Base-by-base conservation (phyloP, 768 basidiomycete species). In the Tricholoma furcatifolium region DNA sequence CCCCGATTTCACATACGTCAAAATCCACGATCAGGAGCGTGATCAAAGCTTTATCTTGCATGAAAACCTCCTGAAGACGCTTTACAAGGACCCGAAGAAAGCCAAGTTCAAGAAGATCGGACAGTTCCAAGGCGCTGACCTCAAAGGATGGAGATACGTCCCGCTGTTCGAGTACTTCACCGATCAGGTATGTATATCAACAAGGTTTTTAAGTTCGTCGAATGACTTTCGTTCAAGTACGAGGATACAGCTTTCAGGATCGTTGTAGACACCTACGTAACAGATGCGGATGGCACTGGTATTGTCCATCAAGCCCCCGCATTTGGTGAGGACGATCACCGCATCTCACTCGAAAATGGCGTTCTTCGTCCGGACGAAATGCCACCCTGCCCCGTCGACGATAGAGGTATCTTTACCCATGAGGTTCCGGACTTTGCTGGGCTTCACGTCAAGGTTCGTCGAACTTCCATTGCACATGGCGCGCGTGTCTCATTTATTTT, bases 271-370 rank as follows among this genome's bases (percentile, higher is more conserved):
- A 87, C 86, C 0, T 99, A 99, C 67, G 96, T 99, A 43, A 96
- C 93, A 3, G 89, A 87, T 60, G 80, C 84, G 14, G 91, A 93
- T 54, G 97, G 97, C 65, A 99, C 97, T 24, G 97, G 97, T 62
- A 95, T 98, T 63, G 97, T 99, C 27, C 97, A 99, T 68, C 97
- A 99, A 73, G 93, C 97, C 2, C 97, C 97, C 2, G 95, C 89
- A 0, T 98, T 97, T 64, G 97, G 97, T 75, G 96, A 98, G 67
- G 97, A 99, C 62, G 97, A 99, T 80, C 92, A 98, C 69, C 90
- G 97, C 48, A 83, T 99, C 62, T 88, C 91, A 23, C 79, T 96
- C 55, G 83, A 84, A 3, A 81, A 96, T 62, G 91, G 88, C 17
- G 82, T 98, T 47, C 67, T 98, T n/a, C 77, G 77, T 21, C 75